Conservation (phyloP, 2,329 filamentous ascomycete genomes). For the Geosmithia flava region DNA sequence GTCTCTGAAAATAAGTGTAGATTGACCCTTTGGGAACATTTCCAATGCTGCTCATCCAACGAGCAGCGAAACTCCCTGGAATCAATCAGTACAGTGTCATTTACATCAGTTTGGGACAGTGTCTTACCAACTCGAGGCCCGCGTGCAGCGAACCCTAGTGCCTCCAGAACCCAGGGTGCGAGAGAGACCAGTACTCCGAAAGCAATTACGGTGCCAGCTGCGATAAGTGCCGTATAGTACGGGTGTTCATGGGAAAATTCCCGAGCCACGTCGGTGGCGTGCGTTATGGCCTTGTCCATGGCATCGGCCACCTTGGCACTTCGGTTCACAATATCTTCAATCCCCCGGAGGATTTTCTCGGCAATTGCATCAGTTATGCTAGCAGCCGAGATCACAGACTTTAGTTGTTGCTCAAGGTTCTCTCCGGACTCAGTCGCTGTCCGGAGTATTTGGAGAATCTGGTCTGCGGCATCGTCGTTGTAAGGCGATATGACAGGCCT, state of each 20-base stretch:
- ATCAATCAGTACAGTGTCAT: too few species aligned
- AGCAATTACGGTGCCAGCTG: neutral
- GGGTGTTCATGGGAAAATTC: neutral
- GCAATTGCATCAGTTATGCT: neutral
- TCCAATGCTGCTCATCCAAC: too few species aligned
- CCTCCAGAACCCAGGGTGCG: neutral
- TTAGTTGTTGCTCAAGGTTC: neutral
- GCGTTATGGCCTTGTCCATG: neutral
- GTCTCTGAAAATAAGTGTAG: too few species aligned
- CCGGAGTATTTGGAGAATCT: neutral
- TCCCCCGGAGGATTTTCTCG: neutral
- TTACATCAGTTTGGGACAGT: neutral
- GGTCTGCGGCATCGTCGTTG: neutral
- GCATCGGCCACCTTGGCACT: neutral
- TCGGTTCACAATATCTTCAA: neutral
- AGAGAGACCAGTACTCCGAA: neutral
- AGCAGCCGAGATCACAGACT: neutral
- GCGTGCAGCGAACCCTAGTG: neutral
- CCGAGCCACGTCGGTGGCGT: neutral
- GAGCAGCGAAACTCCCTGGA: too few species aligned
- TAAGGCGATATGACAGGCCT: neutral
- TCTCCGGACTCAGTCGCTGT: neutral
- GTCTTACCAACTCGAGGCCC: neutral
- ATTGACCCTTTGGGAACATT: too few species aligned
- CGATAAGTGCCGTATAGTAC: neutral